These are phyloP conservation scores for Lactifluus piperatus DNA, from an alignment of 768 basidiomycete genomes.

Conservation along the genomic window DNA sequence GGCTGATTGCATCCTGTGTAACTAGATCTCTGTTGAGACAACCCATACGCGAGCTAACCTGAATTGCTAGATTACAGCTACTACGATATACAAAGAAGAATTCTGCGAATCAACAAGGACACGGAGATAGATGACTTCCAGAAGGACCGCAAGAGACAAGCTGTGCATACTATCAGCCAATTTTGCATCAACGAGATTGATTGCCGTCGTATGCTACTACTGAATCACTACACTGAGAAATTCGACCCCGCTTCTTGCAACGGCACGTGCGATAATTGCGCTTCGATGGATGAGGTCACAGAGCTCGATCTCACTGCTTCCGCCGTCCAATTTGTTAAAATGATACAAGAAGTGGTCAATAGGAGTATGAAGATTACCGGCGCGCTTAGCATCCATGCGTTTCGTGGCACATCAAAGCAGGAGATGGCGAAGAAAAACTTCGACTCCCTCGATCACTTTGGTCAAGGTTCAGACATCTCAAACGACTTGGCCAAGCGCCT, in stretches of 20 bases:
- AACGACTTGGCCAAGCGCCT: conserved; percentile 7
- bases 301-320: conserved; percentile 52
- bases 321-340: conserved; percentile 44
- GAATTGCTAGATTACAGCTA: conserved; percentile 50
- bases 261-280: conserved; percentile 78
- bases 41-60: neutral
- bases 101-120: conserved; percentile 50
- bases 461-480: conserved; percentile 1
- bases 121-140: conserved; percentile 39
- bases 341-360: conserved; percentile 11
- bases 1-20: conserved; percentile 84
- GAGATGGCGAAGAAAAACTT: conserved; percentile 1
- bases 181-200: conserved; percentile 77
- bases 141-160: conserved; percentile 56
- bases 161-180: conserved; percentile 58
- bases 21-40: conserved; percentile 21
- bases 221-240: conserved; percentile 79
- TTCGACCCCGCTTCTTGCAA: conserved; percentile 64
- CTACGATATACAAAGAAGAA: conserved; percentile 45
- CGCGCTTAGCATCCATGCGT: conserved; percentile 3
- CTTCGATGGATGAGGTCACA: conserved; percentile 23
- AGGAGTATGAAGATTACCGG: conserved; percentile 5
- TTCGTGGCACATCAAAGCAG: conserved; percentile 14
- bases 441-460: conserved; percentile 1
- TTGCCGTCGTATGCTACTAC: conserved; percentile 81